These are phyloP conservation scores for Wallemia hederae DNA, from an alignment of 1,284 basidiomycete species.

Conservation along the genomic window DNA sequence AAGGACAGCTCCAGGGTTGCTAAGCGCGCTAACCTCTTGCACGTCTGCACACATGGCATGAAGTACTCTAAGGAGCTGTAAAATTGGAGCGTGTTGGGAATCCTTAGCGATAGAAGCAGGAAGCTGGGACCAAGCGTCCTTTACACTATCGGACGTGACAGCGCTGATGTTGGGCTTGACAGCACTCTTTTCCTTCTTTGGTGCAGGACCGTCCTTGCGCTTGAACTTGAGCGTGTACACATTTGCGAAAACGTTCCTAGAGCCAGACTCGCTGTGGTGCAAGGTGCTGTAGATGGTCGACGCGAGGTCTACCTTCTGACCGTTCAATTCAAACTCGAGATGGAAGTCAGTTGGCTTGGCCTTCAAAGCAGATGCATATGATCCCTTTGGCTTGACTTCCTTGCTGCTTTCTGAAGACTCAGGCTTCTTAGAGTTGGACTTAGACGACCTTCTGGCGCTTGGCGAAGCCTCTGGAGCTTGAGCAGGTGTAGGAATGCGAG, in stretches of 20 bases:
- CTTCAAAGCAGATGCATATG: constrained; percentile 82
- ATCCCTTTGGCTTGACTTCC: constrained; percentile 17
- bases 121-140: constrained; percentile 7
- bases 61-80: constrained; percentile 63
- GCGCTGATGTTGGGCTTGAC: constrained; percentile 7
- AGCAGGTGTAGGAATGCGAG: constrained; percentile 60
- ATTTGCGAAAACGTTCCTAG: constrained; percentile 46
- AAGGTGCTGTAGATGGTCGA: constrained; percentile 88
- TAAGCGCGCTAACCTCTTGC: constrained; percentile 5
- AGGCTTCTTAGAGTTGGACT: constrained; percentile 3
- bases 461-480: constrained; percentile 14
- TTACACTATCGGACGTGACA: not conserved
- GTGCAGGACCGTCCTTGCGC: constrained; percentile 56
- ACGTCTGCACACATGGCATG: constrained; percentile 38
- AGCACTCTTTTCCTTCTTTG: constrained; percentile 5
- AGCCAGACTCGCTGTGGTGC: constrained; percentile 40
- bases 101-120: constrained; percentile 52
- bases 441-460: constrained; percentile 5
- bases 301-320: constrained; percentile 46
- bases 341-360: constrained; percentile 83
- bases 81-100: constrained; percentile 60
- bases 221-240: constrained; percentile 74
- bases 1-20: constrained; percentile 5
- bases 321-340: constrained; percentile 76
- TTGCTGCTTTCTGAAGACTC: not conserved